Base-by-base conservation (phyloP, 352 stramenopile species). In the Phytophthora aleatoria region DNA sequence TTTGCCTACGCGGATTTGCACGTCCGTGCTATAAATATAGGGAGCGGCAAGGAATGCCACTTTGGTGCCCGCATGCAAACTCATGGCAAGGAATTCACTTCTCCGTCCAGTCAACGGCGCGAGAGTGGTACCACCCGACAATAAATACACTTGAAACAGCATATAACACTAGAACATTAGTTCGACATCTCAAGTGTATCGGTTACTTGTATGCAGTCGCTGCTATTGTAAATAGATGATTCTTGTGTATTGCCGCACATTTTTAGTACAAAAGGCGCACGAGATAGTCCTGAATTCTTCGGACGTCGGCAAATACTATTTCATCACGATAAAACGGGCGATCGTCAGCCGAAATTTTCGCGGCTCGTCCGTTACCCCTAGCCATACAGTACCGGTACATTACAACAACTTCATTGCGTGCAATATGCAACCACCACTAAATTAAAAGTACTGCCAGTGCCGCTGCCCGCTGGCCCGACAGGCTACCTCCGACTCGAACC, bases 321-420 rank as follows among this genome's bases (percentile, higher is more conserved):
- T 24, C 51, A 49, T 20, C 1, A 16, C 13, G 13, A 12, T 39
- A 57, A 38, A 57, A 38, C 36, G 36, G 24, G 36, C 50, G 13
- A 13, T 56, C 36, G 50, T 57, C 50, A 48, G 35, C 16, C 35
- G 38, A 41, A 58, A 58, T 38, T 58, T 58, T 58, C 26, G 3
- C 0, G 3, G n/a, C 26, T 13, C 38, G 11, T n/a, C 50, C 50
- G 50, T 57, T 57, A 38, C n/a, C 24, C 35, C 38, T 28, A 20
- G 20, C 50, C 15, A 26, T 41, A 41, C 35, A 41, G 35, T 41
- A 41, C 28, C 28, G 28, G 4, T 20, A 20, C 20, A 20, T 20
- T 20, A 20, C 28, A 33, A 33, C 28, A 33, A 33, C 28, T 33
- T 33, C 28, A 33, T 20, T 20, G 20, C 20, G 20, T 20, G 20